These are phyloP conservation scores for Discostella pseudostelligera DNA, from an alignment of 108 stramenopile genomes.

Conservation along the genomic window DNA sequence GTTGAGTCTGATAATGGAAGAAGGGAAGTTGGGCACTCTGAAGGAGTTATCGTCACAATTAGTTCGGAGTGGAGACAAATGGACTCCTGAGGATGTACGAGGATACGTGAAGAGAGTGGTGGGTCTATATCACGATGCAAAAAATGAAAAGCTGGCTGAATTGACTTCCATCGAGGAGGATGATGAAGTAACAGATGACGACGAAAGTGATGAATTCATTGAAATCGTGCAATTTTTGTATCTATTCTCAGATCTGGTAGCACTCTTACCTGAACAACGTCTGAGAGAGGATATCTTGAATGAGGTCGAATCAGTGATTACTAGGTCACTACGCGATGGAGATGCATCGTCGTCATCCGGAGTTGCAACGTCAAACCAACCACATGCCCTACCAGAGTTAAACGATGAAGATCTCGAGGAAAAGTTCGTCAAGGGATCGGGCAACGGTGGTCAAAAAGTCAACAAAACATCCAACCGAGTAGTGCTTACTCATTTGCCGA, in stretches of 20 bases:
- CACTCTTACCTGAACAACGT: constrained; percentile 49
- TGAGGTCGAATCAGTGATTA: constrained; percentile 51
- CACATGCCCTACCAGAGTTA: constrained; percentile 24
- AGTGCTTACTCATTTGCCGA: constrained; percentile 73
- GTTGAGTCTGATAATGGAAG: constrained; percentile 49
- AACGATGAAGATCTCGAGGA: constrained; percentile 57
- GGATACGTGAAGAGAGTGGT: constrained; percentile 48
- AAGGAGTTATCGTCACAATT: constrained; percentile 46
- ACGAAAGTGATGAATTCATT: constrained; percentile 20
- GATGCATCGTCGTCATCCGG: not conserved
- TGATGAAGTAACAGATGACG: constrained; percentile 16
- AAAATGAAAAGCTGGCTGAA: not conserved
- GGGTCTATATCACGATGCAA: constrained; percentile 42
- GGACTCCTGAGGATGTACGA: constrained; percentile 39
- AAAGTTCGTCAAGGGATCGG: constrained; percentile 82
- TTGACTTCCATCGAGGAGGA: constrained; percentile 1
- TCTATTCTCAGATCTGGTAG: constrained; percentile 64
- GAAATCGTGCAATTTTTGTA: constrained; percentile 53
- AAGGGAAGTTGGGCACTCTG: constrained; percentile 35
- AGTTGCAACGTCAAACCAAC: not conserved
- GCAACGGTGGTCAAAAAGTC: constrained; percentile 85
- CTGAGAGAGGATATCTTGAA: constrained; percentile 51
- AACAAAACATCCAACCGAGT: constrained; percentile 89
- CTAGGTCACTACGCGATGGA: constrained; percentile 3
- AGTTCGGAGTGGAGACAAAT: constrained; percentile 3